phyloP scores from a whole-genome alignment of 371 early-diverging fungal species.

The Rhizopus arrhizus region DNA sequence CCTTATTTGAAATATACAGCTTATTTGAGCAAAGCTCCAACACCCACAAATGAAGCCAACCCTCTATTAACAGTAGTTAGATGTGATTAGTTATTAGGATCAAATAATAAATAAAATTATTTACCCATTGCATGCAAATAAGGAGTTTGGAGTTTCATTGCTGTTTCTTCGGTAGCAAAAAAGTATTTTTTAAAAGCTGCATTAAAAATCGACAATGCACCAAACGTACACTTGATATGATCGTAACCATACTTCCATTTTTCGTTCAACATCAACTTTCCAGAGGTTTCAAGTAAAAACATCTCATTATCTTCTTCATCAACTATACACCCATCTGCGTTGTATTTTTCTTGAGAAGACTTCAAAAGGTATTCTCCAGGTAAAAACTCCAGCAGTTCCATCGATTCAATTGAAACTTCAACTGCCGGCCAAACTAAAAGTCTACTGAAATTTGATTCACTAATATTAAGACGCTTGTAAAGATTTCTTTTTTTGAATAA shows the following conservation, averaged over 20 bases:
- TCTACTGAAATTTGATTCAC: constrained; percentile 16
- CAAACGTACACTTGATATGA: constrained; percentile 12
- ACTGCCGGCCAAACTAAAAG: constrained; percentile 18
- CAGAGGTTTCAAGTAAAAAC: constrained; percentile 9
- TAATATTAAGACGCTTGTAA: constrained; percentile 7
- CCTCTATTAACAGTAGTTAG: constrained; percentile 8
- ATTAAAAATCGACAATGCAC: constrained; percentile 13
- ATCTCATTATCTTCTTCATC: constrained; percentile 12
- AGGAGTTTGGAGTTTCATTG: constrained; percentile 6
- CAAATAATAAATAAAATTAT: constrained; percentile 14
- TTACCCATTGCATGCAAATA: constrained; percentile 20
- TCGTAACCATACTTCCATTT: constrained; percentile 16
- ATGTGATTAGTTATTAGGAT: constrained; percentile 1
- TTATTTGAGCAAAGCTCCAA: constrained; percentile 20
- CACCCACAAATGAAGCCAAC: constrained; percentile 17
- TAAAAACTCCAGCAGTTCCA: constrained; percentile 13
- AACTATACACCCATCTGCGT: constrained; percentile 15
- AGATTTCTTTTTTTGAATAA: constrained; percentile 11
- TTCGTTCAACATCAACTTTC: constrained; percentile 8
- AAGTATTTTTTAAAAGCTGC: constrained; percentile 10
- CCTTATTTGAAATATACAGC: constrained; percentile 14
- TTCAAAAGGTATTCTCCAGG: constrained; percentile 14
- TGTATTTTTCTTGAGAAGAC: constrained; percentile 17
- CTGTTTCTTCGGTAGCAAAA: constrained; percentile 3
- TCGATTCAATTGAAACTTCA: constrained; percentile 15